Evolutionary conservation across 208 protist species (phyloP).

Genomic region (Leishmania mexicana): DNA sequence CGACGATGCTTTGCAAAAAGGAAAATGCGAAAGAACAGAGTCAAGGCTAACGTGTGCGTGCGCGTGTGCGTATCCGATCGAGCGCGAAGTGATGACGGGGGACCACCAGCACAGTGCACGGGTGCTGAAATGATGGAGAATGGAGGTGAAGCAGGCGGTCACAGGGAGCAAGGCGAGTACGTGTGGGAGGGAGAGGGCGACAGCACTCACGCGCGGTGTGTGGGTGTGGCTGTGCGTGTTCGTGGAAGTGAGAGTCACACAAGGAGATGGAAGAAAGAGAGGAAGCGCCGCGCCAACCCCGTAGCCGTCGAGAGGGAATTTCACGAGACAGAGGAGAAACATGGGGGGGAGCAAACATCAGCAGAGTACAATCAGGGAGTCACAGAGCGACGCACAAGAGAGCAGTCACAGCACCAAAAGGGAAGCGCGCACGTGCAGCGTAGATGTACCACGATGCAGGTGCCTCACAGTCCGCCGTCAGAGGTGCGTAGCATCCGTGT

Average conservation of each 20-base stretch:
- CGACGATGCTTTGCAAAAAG: not conserved
- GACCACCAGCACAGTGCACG: not conserved
- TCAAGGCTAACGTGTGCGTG: not conserved
- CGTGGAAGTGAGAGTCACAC: not conserved
- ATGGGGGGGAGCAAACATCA: not conserved
- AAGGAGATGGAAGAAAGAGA: not conserved
- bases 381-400: not conserved
- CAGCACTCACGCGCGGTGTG: not conserved
- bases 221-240: not conserved
- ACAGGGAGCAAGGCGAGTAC: not conserved
- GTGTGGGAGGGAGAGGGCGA: not conserved
- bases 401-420: not conserved
- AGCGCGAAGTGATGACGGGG: not conserved
- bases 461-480: not conserved
- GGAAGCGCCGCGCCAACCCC: not conserved
- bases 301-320: not conserved
- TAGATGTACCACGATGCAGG: not conserved
- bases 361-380: not conserved
- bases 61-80: not conserved
- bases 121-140: too few species aligned
- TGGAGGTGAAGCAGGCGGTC: not conserved
- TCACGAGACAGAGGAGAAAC: not conserved
- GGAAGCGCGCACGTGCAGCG: not conserved
- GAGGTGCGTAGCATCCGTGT: not conserved
- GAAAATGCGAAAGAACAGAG: not conserved